Base-by-base conservation (phyloP, 1,139 yeast species). In the Yamadazyma siamensis region DNA sequence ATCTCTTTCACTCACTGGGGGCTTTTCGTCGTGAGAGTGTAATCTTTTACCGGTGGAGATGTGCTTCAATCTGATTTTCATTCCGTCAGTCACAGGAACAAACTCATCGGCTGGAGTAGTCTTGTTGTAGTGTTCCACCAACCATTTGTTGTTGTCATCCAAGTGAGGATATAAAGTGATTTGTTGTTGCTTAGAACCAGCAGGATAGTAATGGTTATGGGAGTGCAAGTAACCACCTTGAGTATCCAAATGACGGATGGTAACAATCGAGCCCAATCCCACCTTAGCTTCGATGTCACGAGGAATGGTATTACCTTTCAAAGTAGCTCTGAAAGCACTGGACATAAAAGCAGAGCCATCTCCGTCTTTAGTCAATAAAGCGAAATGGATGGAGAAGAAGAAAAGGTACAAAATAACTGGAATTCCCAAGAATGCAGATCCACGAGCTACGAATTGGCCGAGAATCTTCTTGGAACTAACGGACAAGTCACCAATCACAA, bases 131-230 rank as follows among this genome's bases (percentile, higher is more conserved):
- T 81, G 71, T 61, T 86, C 95, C 44, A 89, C 65, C 15, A 71
- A 46, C 96, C 96, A 94, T 42, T 78, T 68, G 61, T 94, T 94
- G 66, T 94, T 94, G 32, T 68, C 64, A 56, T 94, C 98, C 52
- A 84, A 63, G 60, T 89, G 97, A 27, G 97, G 95, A 55, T 91
- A 94, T 45, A 91, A 68, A 4, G 98, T 91, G 41, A 88, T 63
- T 61, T 89, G 96, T 61, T 89, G 97, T 61, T 89, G 98, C 59
- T 87, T 78, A 16, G 97, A 89, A 35, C 99, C 99, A 25, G 87
- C 74, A 48, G 87, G 91, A 54, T 88, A 91, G 52, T 73, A 65
- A 52, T 83, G 87, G 36, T 75, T 72, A 59, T 94, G 98, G 13
- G 96, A 88, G 61, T 94, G 99, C 51, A 91, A 71, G 60, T 91